A percentile compares a stretch with the other conserved stretches of the same genome.
These are phyloP conservation scores for Stentor roeselii DNA, from an alignment of 73 alveolate genomes.

Conservation along the genomic window DNA sequence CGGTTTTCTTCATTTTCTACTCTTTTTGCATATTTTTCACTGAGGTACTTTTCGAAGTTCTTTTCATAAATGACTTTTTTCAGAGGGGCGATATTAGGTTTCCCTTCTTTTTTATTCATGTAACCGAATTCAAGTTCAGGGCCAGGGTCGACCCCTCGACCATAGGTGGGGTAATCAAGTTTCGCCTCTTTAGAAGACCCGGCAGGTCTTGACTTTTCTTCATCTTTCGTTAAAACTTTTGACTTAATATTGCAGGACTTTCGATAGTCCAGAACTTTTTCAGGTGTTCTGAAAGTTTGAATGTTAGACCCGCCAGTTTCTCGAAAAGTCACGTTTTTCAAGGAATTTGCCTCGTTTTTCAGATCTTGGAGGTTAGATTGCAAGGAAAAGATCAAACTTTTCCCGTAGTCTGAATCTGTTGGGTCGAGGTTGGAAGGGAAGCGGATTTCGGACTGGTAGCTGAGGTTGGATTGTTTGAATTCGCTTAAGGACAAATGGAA, in stretches of 20 bases:
- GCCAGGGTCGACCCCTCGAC: constrained; percentile 12
- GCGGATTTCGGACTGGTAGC: not conserved
- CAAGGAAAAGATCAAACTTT: not conserved
- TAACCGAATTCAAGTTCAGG: constrained; percentile 16
- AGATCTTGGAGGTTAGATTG: constrained; percentile 1
- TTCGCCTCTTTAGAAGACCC: not conserved
- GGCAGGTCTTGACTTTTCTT: not conserved
- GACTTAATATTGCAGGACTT: not conserved
- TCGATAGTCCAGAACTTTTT: not conserved
- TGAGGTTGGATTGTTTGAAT: not conserved
- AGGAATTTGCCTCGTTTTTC: not conserved
- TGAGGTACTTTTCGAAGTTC: not conserved
- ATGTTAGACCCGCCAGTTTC: not conserved
- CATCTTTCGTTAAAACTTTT: not conserved
- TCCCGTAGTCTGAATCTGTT: not conserved
- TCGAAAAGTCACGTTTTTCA: not conserved
- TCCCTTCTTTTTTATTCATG: not conserved
- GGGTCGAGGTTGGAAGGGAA: not conserved
- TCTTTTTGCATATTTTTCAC: not conserved
- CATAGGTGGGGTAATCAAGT: constrained; percentile 14
- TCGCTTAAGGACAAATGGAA: not conserved
- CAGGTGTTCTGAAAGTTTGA: not conserved
- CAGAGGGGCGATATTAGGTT: not conserved
- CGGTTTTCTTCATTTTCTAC: not conserved
- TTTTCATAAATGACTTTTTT: constrained; percentile 16